These are phyloP conservation scores for Clarireedia sp. DNA, from an alignment of 2,329 filamentous ascomycete species.

Conservation along the genomic window DNA sequence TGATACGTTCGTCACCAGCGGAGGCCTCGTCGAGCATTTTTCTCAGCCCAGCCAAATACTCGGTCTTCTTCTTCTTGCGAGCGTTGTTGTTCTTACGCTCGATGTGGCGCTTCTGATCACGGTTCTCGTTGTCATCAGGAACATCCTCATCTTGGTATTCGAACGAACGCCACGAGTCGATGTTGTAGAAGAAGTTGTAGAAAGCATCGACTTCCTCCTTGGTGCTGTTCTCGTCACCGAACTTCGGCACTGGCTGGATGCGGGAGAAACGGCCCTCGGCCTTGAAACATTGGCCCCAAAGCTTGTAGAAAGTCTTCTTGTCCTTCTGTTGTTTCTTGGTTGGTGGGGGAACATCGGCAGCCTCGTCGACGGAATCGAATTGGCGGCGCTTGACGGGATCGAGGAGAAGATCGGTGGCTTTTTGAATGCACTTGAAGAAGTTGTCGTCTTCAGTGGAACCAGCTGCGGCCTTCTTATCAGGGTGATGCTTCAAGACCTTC, in stretches of 20 bases:
- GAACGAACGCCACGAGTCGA: slow-evolving; percentile 95
- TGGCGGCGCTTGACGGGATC: slow-evolving; percentile 90
- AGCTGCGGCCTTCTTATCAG: slow-evolving; percentile 93
- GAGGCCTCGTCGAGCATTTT: slow-evolving; percentile 83
- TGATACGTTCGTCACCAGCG: slow-evolving; percentile 86
- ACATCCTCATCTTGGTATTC: slow-evolving; percentile 99
- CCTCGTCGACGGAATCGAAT: slow-evolving; percentile 94
- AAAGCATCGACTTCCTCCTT: slow-evolving; percentile 90
- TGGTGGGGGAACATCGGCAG: slow-evolving; percentile 84
- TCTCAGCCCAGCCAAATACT: slow-evolving; percentile 87
- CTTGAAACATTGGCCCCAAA: slow-evolving; percentile 86
- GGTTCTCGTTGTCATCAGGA: slow-evolving; percentile 96
- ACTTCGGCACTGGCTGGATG: slow-evolving; percentile 74
- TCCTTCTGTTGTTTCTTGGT: slow-evolving; percentile 83
- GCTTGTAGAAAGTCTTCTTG: slow-evolving; percentile 81
- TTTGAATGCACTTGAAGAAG: slow-evolving; percentile 99
- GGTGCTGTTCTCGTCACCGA: slow-evolving; percentile 76
- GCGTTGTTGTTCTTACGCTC: slow-evolving; percentile 98
- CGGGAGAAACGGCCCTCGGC: slow-evolving; percentile 90
- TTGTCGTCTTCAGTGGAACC: slow-evolving; percentile 86
- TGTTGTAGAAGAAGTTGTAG: slow-evolving; percentile 99
- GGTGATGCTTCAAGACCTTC: slow-evolving; percentile 98
- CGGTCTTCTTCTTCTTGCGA: slow-evolving; percentile 98
- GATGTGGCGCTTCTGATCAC: slow-evolving; percentile 96
- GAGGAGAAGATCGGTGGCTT: slow-evolving; percentile 85